Evolutionary conservation across 352 stramenopile genomes (phyloP).

Genomic region (Globisporangium echinulatum): DNA sequence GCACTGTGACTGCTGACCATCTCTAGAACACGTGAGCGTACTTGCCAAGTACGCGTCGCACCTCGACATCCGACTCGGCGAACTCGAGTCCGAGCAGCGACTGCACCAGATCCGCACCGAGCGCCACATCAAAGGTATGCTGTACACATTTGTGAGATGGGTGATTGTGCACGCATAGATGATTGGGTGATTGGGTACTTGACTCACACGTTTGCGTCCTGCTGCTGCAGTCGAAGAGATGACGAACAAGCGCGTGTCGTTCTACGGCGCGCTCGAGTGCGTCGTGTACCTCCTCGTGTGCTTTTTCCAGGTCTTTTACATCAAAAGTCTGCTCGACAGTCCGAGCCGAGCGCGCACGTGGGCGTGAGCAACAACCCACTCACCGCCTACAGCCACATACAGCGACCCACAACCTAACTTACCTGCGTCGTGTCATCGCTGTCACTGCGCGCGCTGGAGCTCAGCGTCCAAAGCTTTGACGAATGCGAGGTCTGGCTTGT

Average conservation of each 20-base stretch:
- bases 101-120: slow-evolving; percentile 71
- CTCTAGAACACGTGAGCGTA: slow-evolving; percentile 67
- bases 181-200: neutral
- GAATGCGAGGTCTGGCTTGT: slow-evolving; percentile 53
- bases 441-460: slow-evolving; percentile 21
- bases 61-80: slow-evolving; percentile 67
- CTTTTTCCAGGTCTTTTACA: slow-evolving; percentile 73
- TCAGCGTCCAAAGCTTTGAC: slow-evolving; percentile 50
- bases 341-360: slow-evolving; percentile 44
- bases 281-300: slow-evolving; percentile 63
- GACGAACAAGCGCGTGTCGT: slow-evolving; percentile 70
- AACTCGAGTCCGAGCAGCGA: slow-evolving; percentile 73
- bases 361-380: slow-evolving; percentile 13
- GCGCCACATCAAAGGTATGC: slow-evolving; percentile 60
- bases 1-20: neutral
- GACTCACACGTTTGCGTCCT: too few relatives aligned
- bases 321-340: slow-evolving; percentile 60
- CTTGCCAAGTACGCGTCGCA: slow-evolving; percentile 80
- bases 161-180: neutral
- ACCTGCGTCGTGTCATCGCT: neutral
- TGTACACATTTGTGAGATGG: neutral
- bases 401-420: neutral
- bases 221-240: slow-evolving; percentile 51
- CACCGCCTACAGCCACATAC: neutral
- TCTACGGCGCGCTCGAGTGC: slow-evolving; percentile 69